These are phyloP conservation scores for Rosa persica DNA, from an alignment of 306 rosid species.

Conservation along the genomic window DNA sequence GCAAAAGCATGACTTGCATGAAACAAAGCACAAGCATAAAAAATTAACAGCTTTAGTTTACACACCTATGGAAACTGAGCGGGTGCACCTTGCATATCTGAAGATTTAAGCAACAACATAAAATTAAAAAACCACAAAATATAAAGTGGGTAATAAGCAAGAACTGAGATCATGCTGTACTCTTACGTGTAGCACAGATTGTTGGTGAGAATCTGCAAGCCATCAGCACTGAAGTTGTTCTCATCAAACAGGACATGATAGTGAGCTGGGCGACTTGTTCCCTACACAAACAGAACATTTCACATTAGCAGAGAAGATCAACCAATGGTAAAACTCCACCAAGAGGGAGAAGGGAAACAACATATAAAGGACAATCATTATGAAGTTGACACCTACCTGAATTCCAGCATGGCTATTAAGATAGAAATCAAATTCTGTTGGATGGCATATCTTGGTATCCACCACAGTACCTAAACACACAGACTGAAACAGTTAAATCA, in stretches of 20 bases:
- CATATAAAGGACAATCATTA: not conserved
- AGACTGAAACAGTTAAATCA: not conserved
- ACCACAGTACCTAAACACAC: constrained; percentile 68
- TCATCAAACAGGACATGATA: constrained; percentile 51
- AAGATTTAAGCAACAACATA: not conserved
- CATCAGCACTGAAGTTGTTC: constrained; percentile 39
- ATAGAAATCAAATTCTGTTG: constrained; percentile 66
- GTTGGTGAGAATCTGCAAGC: constrained; percentile 38
- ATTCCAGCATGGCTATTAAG: constrained; percentile 85
- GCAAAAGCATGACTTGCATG: not conserved
- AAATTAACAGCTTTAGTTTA: not conserved
- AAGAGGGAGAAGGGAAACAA: not conserved
- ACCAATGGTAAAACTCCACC: not conserved
- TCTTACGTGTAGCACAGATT: constrained; percentile 51
- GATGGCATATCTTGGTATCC: constrained; percentile 61
- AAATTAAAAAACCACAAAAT: not conserved
- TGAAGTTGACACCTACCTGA: constrained; percentile 35
- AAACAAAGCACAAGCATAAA: not conserved
- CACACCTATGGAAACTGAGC: constrained; percentile 50
- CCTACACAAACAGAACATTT: constrained; percentile 26
- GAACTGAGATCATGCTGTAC: not conserved
- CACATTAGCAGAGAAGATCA: not conserved
- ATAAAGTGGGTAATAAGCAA: not conserved
- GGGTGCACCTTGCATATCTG: constrained; percentile 55
- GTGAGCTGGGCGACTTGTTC: constrained; percentile 48